Percentiles rank a stretch among this genome's conserved stretches.
phyloP scores from a whole-genome alignment of 805 yeast genomes.

The Cyberlindnera mrakii region DNA sequence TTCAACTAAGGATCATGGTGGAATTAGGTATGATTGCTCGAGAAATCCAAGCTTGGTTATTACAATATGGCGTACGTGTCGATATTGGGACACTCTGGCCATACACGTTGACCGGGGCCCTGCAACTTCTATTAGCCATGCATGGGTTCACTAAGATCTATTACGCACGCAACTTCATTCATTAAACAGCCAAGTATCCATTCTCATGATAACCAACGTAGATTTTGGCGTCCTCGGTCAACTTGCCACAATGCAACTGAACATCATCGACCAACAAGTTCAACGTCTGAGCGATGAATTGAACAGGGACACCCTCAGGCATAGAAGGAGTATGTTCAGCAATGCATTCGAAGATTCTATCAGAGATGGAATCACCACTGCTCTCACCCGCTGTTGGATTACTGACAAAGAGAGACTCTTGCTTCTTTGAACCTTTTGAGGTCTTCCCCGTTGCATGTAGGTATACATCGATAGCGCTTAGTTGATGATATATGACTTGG shows the following conservation, averaged over 20 bases:
- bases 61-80: too few species aligned
- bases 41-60: too few species aligned
- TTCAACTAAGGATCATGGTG: too few species aligned
- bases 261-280: slow-evolving; percentile 44
- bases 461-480: slow-evolving; percentile 56
- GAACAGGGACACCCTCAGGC: slow-evolving; percentile 74
- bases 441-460: slow-evolving; percentile 47
- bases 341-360: slow-evolving; percentile 42
- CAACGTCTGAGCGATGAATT: slow-evolving; percentile 52
- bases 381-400: slow-evolving; percentile 29
- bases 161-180: not conserved
- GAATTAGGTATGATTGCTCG: too few species aligned
- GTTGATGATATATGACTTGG: slow-evolving; percentile 60
- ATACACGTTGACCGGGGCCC: too few species aligned
- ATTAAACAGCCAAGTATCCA: slow-evolving; percentile 47
- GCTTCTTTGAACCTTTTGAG: slow-evolving; percentile 1
- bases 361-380: slow-evolving; percentile 28
- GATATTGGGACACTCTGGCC: too few species aligned
- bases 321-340: slow-evolving; percentile 46
- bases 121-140: too few species aligned
- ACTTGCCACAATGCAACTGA: slow-evolving; percentile 40
- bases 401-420: slow-evolving; percentile 35
- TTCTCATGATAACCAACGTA: slow-evolving; percentile 68
- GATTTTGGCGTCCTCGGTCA: slow-evolving; percentile 63
- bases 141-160: too few species aligned